Conservation (phyloP, 257 asterid genomes). For the Rauvolfia tetraphylla region DNA sequence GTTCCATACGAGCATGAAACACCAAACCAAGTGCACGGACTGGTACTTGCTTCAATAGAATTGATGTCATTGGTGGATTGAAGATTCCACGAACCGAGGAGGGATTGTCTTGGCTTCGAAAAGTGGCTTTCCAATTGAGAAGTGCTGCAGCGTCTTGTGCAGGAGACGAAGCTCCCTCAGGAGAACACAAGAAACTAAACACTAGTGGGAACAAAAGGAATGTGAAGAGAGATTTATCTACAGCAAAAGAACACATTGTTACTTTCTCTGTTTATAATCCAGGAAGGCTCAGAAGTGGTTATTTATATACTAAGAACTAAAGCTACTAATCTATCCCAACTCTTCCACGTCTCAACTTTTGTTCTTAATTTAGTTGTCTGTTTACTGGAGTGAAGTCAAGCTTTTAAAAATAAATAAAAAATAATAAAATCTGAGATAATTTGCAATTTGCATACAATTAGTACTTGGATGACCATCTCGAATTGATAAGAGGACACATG, state of each 20-base stretch:
- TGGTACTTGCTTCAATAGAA: neutral
- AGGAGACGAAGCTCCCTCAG: neutral
- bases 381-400: too few species aligned
- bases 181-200: neutral
- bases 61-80: neutral
- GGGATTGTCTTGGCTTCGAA: constrained; percentile 3
- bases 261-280: too few species aligned
- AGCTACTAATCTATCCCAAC: too few species aligned
- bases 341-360: too few species aligned
- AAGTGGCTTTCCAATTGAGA: constrained; percentile 18
- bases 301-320: too few species aligned
- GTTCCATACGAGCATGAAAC: constrained; percentile 14
- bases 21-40: constrained; percentile 27
- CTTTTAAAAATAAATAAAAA: too few species aligned
- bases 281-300: too few species aligned
- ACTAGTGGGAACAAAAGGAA: neutral
- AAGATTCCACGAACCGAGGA: constrained; percentile 19
- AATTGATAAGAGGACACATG: too few species aligned
- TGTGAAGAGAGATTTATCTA: neutral
- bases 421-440: too few species aligned
- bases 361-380: too few species aligned
- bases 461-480: too few species aligned
- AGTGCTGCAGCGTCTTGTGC: constrained; percentile 9
- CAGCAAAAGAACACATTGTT: neutral
- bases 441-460: too few species aligned